These are phyloP conservation scores for Nitzschia sp. DNA, from an alignment of 108 stramenopile genomes.

Conservation along the genomic window DNA sequence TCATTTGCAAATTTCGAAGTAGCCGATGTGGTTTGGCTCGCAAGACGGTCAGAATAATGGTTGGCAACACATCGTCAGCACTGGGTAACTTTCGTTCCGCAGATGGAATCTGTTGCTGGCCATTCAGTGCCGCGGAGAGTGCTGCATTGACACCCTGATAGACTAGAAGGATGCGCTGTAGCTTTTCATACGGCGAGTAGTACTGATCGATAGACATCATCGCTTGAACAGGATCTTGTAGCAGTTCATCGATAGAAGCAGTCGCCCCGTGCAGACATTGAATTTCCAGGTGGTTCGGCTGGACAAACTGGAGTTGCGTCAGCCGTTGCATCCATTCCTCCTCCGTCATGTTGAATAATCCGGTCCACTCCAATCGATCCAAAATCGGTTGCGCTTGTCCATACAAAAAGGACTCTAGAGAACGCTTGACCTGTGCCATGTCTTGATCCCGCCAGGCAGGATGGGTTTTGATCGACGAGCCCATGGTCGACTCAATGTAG, in stretches of 20 bases:
- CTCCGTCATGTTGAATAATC: slow-evolving; percentile 29
- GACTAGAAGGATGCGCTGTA: slow-evolving; percentile 61
- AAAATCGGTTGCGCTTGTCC: slow-evolving; percentile 33
- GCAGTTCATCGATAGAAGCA: slow-evolving; percentile 37
- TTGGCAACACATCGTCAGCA: slow-evolving; percentile 84
- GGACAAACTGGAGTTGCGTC: slow-evolving; percentile 62
- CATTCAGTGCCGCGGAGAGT: slow-evolving; percentile 52
- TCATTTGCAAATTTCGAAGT: slow-evolving; percentile 48
- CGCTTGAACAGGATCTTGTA: slow-evolving; percentile 51
- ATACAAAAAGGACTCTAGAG: slow-evolving; percentile 59
- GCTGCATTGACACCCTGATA: slow-evolving; percentile 66
- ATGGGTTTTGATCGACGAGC: slow-evolving; percentile 28
- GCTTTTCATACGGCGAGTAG: slow-evolving; percentile 74
- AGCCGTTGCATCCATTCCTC: slow-evolving; percentile 28
- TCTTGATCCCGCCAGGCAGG: slow-evolving; percentile 28
- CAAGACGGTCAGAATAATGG: slow-evolving; percentile 73
- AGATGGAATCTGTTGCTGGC: slow-evolving; percentile 13
- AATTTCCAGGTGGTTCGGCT: slow-evolving; percentile 78
- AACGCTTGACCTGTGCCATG: slow-evolving; percentile 22
- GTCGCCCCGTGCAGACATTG: slow-evolving; percentile 46
- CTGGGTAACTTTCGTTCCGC: slow-evolving; percentile 45
- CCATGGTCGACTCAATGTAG: slow-evolving; percentile 25
- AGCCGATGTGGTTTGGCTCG: slow-evolving; percentile 53
- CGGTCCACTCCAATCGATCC: slow-evolving; percentile 11
- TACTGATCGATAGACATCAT: slow-evolving; percentile 53